Conservation (phyloP, 179 eudicot genomes). For the Vitellaria paradoxa region DNA sequence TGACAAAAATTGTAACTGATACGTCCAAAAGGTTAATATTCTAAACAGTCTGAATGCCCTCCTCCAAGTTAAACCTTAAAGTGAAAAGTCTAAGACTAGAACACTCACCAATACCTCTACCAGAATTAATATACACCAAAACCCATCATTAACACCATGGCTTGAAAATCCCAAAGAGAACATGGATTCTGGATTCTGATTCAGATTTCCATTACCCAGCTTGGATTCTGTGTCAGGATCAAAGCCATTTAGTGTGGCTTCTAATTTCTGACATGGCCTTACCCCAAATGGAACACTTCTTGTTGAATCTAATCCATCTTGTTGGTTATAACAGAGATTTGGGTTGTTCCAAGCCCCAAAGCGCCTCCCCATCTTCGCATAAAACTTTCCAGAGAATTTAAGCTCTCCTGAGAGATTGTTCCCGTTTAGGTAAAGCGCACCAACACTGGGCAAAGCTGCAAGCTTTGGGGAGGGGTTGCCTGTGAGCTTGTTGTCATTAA, state of each 20-base stretch:
- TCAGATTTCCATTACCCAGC: constrained; percentile 23
- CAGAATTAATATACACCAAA: constrained; percentile 33
- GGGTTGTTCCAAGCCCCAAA: constrained; percentile 81
- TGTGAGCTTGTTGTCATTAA: constrained; percentile 59
- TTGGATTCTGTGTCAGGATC: constrained; percentile 21
- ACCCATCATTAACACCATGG: constrained; percentile 30
- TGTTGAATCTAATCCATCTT: constrained; percentile 22
- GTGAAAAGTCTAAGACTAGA: constrained; percentile 18
- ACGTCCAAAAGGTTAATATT: no score
- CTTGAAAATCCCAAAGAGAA: constrained; percentile 37
- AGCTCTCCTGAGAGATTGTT: constrained; percentile 73
- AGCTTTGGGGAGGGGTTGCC: constrained; percentile 54
- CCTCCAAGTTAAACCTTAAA: not conserved
- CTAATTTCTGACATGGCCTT: constrained; percentile 46
- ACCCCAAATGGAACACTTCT: constrained; percentile 53
- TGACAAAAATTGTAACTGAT: no score
- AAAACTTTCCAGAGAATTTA: constrained; percentile 49
- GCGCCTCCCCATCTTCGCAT: constrained; percentile 67
- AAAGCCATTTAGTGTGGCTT: constrained; percentile 20
- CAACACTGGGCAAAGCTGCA: constrained; percentile 46
- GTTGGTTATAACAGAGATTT: constrained; percentile 48
- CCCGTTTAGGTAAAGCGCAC: constrained; percentile 64
- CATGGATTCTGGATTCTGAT: constrained; percentile 17
- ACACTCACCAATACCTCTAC: constrained; percentile 33
- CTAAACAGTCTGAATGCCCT: not conserved